Evolutionary conservation across 495 filamentous ascomycete species (phyloP), one percentile per base, ranked within the genome.

Genomic region (Staphylotrichum longicolle): DNA sequence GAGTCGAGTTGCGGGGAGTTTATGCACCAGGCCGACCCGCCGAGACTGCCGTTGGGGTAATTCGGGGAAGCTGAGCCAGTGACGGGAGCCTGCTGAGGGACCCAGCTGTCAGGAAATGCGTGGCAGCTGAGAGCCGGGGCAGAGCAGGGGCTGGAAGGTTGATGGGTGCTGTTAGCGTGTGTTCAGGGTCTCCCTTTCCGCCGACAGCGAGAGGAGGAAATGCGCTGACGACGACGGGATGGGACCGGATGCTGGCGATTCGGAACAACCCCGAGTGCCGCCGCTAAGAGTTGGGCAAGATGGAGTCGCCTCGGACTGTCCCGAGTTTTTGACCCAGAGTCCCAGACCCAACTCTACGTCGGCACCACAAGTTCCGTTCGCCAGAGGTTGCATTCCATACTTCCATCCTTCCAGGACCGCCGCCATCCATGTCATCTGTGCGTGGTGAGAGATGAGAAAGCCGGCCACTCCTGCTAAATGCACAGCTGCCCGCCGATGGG

Each of bases 1-100:
- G 47, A 40, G 44, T 52, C 47, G 37, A 53, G 60, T 62, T 57
- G 61, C 37, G 61, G 55, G 54, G 61, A 63, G 60, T 46, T 27
- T 33, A 27, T 4, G 44, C 42, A n/a, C 44, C 12, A 27, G 20
- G 10, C 41, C 27, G 57, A 32, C 45, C 56, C 40, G 56, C 32
- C 37, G 46, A 27, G 32, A 20, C 12, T 5, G 27, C 7, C 10
- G 52, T 55, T 58, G 62, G 62, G 62, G 62, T 55, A 64, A 50
- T 39, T 54, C 3, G 49, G 49, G n/a, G 50, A 10, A 33, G 5
- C 33, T 27, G 46, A 27, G 20, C 20, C 20, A 27, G 20, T 27
- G 32, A 5, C 50, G 50, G 6, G 30, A 4, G 35, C 5, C 12
- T 7, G 14, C 50, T 12, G 55, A 12, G 4, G 37, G 3, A 3